These are phyloP conservation scores for Kurtzmaniella natalensis DNA, from an alignment of 1,139 yeast species.

Conservation along the genomic window DNA sequence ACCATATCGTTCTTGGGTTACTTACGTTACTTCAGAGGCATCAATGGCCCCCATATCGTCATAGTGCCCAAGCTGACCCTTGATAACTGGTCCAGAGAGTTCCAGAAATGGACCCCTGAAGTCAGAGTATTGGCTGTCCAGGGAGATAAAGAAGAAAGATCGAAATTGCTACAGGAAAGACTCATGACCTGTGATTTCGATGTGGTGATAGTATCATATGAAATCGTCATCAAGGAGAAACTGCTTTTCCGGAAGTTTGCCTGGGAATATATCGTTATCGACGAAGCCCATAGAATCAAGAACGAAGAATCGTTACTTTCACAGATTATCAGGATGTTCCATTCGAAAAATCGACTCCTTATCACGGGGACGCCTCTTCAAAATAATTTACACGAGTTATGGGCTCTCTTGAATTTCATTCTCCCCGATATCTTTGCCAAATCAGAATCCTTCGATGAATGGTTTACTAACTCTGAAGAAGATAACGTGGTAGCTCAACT, in stretches of 20 bases:
- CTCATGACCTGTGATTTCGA: conserved; percentile 77
- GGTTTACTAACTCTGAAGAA: conserved; percentile 49
- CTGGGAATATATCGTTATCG: conserved; percentile 93
- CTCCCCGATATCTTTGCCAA: conserved; percentile 95
- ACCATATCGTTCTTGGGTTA: conserved; percentile 72
- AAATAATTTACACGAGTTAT: conserved; percentile 88
- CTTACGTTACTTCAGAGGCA: conserved; percentile 66
- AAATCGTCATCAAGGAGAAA: conserved; percentile 88
- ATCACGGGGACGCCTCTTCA: conserved; percentile 97
- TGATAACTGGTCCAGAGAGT: conserved; percentile 94
- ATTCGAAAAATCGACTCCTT: conserved; percentile 76
- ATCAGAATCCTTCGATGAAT: conserved; percentile 81
- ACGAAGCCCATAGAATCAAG: conserved; percentile 95
- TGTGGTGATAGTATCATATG: conserved; percentile 85
- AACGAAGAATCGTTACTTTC: conserved; percentile 89
- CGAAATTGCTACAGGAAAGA: conserved; percentile 51
- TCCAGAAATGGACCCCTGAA: conserved; percentile 95
- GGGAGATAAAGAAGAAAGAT: conserved; percentile 80
- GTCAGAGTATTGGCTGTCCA: conserved; percentile 80
- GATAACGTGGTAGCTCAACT: conserved; percentile 79
- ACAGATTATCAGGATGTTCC: conserved; percentile 82
- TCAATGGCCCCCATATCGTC: conserved; percentile 88
- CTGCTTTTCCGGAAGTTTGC: conserved; percentile 71
- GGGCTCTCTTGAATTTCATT: conserved; percentile 89
- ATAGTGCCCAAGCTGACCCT: conserved; percentile 94